Percentiles rank a stretch among this genome's conserved stretches.
phyloP scores from a whole-genome alignment of 2,329 filamentous ascomycete genomes.

The Beauveria pseudobassiana region DNA sequence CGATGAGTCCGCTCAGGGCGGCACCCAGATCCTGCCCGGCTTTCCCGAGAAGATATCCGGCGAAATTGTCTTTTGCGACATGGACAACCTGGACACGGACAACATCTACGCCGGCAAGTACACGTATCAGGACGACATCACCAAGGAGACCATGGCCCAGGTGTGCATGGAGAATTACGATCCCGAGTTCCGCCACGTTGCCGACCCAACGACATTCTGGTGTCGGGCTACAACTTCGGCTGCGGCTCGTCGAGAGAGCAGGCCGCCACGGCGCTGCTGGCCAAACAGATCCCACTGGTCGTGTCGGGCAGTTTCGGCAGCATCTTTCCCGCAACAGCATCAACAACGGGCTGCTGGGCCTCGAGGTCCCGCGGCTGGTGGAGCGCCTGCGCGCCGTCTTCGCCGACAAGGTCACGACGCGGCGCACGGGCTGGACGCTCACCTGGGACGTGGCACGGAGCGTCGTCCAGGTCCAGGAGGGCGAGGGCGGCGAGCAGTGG shows the following conservation, averaged over 20 bases:
- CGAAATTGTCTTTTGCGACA: conserved; percentile 83
- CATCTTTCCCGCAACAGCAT: conserved; percentile 69
- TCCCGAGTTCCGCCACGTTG: conserved; percentile 54
- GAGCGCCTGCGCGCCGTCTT: conserved; percentile 58
- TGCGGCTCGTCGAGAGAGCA: conserved; percentile 74
- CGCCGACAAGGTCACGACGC: conserved; percentile 50
- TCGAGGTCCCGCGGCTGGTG: conserved; percentile 63
- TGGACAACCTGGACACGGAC: conserved; percentile 81
- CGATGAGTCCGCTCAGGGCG: conserved; percentile 17
- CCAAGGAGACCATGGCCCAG: conserved; percentile 71
- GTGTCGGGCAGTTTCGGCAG: conserved; percentile 76
- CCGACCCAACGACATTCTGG: conserved; percentile 70
- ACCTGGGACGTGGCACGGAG: conserved; percentile 16
- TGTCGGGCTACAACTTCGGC: conserved; percentile 84
- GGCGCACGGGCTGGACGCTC: conserved; percentile 68
- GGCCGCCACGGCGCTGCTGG: conserved; percentile 79
- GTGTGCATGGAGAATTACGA: conserved; percentile 97
- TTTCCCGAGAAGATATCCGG: conserved; percentile 79
- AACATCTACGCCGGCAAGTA: conserved; percentile 76
- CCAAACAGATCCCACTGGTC: conserved; percentile 72
- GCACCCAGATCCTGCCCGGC: conserved; percentile 69
- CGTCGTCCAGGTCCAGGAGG: conserved; percentile 16
- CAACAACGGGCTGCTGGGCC: conserved; percentile 68
- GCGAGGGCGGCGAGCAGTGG: conserved; percentile 16
- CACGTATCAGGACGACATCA: conserved; percentile 83